phyloP scores from a whole-genome alignment of 208 protist species.

The Wallacemonas sp. region DNA sequence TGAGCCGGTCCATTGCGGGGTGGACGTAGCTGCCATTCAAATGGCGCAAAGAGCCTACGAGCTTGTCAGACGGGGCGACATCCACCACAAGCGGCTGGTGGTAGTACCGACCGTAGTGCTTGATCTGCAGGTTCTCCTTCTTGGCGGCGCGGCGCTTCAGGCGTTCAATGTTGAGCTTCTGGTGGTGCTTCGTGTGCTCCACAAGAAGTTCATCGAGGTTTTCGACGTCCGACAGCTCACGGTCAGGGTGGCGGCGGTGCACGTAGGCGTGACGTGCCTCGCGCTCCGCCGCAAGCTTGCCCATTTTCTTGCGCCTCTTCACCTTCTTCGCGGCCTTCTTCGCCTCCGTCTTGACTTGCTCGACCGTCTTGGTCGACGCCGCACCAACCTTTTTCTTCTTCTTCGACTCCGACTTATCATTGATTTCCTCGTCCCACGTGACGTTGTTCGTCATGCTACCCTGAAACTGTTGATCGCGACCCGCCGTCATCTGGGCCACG shows the following conservation, averaged over 20 bases:
- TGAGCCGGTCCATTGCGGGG: slow-evolving; percentile 82
- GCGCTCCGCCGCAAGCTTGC: slow-evolving; percentile 30
- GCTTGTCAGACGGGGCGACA: slow-evolving; percentile 63
- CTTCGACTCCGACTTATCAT: slow-evolving; percentile 27
- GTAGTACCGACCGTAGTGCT: slow-evolving; percentile 87
- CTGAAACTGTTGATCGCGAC: slow-evolving; percentile 39
- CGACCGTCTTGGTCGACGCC: slow-evolving; percentile 15
- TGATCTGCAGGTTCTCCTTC: slow-evolving; percentile 60
- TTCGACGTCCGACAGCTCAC: slow-evolving; percentile 57
- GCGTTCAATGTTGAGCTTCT: slow-evolving; percentile 36
- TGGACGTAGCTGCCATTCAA: slow-evolving; percentile 73
- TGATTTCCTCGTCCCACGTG: slow-evolving; percentile 80
- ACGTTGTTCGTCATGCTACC: slow-evolving; percentile 73
- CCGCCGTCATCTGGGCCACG: slow-evolving; percentile 63
- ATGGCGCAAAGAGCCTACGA: slow-evolving; percentile 84
- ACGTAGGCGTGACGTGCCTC: slow-evolving; percentile 44
- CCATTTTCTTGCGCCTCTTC: slow-evolving; percentile 51
- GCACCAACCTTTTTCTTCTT: slow-evolving; percentile 38
- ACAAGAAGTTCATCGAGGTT: slow-evolving; percentile 55
- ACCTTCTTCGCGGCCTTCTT: slow-evolving; percentile 44
- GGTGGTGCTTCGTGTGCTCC: slow-evolving; percentile 32
- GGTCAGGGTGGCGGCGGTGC: slow-evolving; percentile 80
- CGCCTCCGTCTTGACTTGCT: slow-evolving; percentile 29
- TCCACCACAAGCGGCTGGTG: slow-evolving; percentile 76
- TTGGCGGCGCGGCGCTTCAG: slow-evolving; percentile 52